These are phyloP conservation scores for Colletotrichum ledebouriae DNA, from an alignment of 2,329 filamentous ascomycete genomes.

Conservation along the genomic window DNA sequence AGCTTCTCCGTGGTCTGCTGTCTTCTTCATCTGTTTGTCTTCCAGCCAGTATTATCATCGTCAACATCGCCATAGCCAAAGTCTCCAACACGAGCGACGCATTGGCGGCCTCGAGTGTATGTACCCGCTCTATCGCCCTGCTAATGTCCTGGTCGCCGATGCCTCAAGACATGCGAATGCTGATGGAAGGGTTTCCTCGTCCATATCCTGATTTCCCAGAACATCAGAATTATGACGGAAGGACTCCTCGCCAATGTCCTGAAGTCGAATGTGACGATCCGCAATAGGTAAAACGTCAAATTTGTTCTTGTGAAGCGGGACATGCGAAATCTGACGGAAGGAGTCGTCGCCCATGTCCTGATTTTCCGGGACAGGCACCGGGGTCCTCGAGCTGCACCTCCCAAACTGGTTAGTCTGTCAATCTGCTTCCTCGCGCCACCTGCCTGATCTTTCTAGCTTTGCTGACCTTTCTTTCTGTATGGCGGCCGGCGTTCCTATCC, in stretches of 20 bases:
- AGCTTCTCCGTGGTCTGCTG: too few species aligned
- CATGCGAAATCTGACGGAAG: not conserved
- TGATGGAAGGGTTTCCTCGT: too few species aligned
- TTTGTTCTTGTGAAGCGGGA: not conserved
- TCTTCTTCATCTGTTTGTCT: too few species aligned
- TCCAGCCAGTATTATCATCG: not conserved
- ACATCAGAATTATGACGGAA: too few species aligned
- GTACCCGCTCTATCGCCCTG: not conserved
- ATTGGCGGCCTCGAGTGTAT: not conserved
- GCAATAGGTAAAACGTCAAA: not conserved
- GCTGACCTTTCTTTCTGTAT: not conserved
- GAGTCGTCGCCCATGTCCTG: not conserved
- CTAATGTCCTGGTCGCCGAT: not conserved
- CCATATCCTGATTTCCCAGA: not conserved
- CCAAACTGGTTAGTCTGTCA: not conserved
- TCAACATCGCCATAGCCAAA: not conserved
- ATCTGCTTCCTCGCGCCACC: not conserved
- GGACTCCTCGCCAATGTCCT: not conserved
- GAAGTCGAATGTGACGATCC: not conserved
- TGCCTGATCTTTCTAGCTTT: not conserved
- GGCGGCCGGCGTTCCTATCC: not conserved
- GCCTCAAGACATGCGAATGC: too few species aligned
- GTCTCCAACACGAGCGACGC: not conserved
- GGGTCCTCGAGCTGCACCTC: constrained; percentile 8
- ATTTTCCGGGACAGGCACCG: not conserved